These are phyloP conservation scores for Globisporangium barbulae DNA, from an alignment of 352 stramenopile species.

Conservation along the genomic window DNA sequence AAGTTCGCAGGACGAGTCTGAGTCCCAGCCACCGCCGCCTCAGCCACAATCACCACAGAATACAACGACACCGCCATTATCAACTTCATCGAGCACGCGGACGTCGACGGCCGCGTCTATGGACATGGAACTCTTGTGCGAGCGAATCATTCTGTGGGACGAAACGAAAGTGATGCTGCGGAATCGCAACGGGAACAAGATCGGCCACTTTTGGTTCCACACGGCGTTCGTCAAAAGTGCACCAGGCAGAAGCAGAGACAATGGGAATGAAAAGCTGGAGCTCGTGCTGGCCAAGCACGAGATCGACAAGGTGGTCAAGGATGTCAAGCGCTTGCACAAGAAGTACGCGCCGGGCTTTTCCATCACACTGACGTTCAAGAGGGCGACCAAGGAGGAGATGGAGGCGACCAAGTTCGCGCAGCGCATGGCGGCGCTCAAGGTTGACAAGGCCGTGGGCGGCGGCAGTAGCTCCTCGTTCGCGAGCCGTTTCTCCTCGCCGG, in stretches of 20 bases:
- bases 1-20: conserved; percentile 8
- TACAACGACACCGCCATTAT: background rate
- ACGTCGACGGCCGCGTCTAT: conserved; percentile 8
- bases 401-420: conserved; percentile 9
- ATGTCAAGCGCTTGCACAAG: conserved; percentile 68
- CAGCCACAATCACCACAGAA: background rate
- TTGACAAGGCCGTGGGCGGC: background rate
- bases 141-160: conserved; percentile 52
- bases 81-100: background rate
- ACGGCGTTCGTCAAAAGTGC: conserved; percentile 49
- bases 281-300: conserved; percentile 49
- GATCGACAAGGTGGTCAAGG: conserved; percentile 72
- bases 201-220: conserved; percentile 80
- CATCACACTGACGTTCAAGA: conserved; percentile 48
- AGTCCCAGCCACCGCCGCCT: background rate
- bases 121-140: conserved; percentile 41
- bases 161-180: conserved; percentile 57
- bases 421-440: conserved; percentile 5
- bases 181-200: conserved; percentile 30
- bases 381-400: conserved; percentile 29
- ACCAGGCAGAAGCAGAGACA: conserved; percentile 1
- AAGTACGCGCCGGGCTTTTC: conserved; percentile 48
- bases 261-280: conserved; percentile 19
- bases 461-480: conserved; percentile 1
- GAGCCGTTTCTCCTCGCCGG: conserved; percentile 10